Base-by-base conservation (phyloP, 2,329 filamentous ascomycete species). In the Botrytis byssoidea region DNA sequence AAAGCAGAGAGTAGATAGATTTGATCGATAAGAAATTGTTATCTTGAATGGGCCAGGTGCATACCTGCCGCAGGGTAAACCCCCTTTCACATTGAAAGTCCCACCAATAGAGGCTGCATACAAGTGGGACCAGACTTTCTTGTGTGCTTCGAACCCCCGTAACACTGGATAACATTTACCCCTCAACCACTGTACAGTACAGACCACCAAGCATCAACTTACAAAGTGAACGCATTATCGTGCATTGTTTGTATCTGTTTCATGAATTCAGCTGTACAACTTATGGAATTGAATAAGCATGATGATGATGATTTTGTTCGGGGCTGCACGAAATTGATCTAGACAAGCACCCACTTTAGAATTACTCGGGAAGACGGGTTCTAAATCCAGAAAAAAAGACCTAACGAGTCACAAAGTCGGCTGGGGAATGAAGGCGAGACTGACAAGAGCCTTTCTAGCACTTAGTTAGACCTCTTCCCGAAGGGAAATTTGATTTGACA, bases 11-110 rank as follows among this genome's bases (percentile, higher is more conserved):
- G 29, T 32, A 72, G 51, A 72, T 72, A 61, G 46, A 37, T n/a
- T 51, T 72, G 29, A 25, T 29, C 51, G 71, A 72, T 69, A 69
- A 72, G 64, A 7, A 72, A 51, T 40, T 69, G 29, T 42, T 69
- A 59, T 57, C 32, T 48, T 12, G 71, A 69, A 60, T 48, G 25
- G 29, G 51, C 63, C 29, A 59, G 22, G 61, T 72, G 63, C 71
- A 72, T 37, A 37, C 35, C 32, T 60, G 29, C 25, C 48, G 51
- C 71, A 72, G 51, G 71, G 63, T 37, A 37, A 69, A 20, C 42
- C 37, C 63, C 35, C 37, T 72, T 70, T 68, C 18, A 42, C 18
- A 57, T 42, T 42, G 16, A 35, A 66, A 35, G 64, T 66, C 64
- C 29, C 64, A 51, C 64, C 63, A 66, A 66, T 66, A 10, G 46